phyloP scores from a whole-genome alignment of 345 rosid species.

The thale cress (Arabidopsis thaliana) region DNA sequence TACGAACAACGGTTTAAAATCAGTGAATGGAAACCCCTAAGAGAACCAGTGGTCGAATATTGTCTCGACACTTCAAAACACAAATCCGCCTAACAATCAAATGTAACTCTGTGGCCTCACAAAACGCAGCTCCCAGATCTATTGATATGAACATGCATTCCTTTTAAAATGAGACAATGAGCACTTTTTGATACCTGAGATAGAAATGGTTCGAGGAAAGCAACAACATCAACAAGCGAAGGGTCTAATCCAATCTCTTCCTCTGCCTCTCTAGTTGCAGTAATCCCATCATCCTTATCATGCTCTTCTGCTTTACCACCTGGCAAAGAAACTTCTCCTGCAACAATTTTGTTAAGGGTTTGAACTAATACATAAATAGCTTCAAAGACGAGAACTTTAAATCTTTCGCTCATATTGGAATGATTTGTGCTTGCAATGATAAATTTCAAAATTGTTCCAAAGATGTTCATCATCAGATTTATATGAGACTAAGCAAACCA shows the following conservation, averaged over 20 bases:
- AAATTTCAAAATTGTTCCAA: no score
- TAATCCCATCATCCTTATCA: slow-evolving; percentile 62
- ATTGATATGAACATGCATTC: neutral
- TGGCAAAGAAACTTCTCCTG: slow-evolving; percentile 77
- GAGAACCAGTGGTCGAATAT: neutral
- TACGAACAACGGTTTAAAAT: neutral
- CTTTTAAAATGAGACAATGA: neutral
- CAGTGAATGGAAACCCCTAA: neutral
- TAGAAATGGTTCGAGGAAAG: slow-evolving; percentile 72
- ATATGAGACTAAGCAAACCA: slow-evolving; percentile 21
- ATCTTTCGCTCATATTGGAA: neutral
- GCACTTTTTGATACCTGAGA: slow-evolving; percentile 61
- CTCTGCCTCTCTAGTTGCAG: slow-evolving; percentile 64
- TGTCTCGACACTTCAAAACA: neutral
- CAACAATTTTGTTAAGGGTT: slow-evolving; percentile 13
- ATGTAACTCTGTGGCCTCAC: neutral
- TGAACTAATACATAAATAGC: neutral
- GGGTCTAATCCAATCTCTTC: slow-evolving; percentile 72
- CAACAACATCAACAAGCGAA: slow-evolving; percentile 60
- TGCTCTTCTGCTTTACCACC: slow-evolving; percentile 72
- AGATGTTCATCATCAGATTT: no score
- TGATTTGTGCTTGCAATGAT: no score
- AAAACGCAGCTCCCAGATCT: slow-evolving; percentile 4
- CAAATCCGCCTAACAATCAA: neutral
- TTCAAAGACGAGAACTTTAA: slow-evolving; percentile 1